Base-by-base conservation (phyloP, 441 rosid genomes). In the Isatis lusitanica region DNA sequence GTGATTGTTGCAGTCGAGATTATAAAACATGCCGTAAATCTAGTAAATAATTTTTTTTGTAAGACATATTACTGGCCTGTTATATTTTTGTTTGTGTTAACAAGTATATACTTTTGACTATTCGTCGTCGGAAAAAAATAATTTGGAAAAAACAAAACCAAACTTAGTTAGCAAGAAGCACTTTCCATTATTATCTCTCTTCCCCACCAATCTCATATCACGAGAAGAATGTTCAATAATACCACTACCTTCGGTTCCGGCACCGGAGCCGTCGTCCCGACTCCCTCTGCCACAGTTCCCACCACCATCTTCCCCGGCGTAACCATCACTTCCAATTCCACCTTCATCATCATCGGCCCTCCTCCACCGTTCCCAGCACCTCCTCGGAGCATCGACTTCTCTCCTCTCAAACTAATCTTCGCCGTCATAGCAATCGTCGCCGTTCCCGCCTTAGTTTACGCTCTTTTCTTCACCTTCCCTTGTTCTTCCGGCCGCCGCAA, bases 341-440 rank as follows among this genome's bases (percentile, higher is more conserved):
- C 92, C 0, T 52, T 85, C 77, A 35, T 83, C 70, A 65, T 79
- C 52, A 9, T 79, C 88, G 48, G 74, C 4, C 68, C 84, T 50
- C 85, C 90, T 0, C 90, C 87, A 39, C 86, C 90, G 0, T 87
- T 89, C 77, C 90, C 96, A 0, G 78, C 80, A 0, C 56, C 90
- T 5, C 72, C 93, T 4, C 75, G 86, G 33, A 83, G 78, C 73
- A 76, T 88, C 39, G 88, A 94, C 74, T 60, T 90, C 30, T 80
- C 96, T 13, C 90, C 98, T 47, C 85, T 91, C 6, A 86, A 82
- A 73, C 83, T 88, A 82, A 74, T 91, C 28, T 87, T 94, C 28
- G 90, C 84, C 35, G 68, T 94, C 63, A 47, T 91, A 16, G 97
- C 97, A 0, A 33, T 91, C 71, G 52, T 94, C 84, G 83, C 91